phyloP scores from a whole-genome alignment of 139 green algal genomes.

The Ostreobium quekettii region DNA sequence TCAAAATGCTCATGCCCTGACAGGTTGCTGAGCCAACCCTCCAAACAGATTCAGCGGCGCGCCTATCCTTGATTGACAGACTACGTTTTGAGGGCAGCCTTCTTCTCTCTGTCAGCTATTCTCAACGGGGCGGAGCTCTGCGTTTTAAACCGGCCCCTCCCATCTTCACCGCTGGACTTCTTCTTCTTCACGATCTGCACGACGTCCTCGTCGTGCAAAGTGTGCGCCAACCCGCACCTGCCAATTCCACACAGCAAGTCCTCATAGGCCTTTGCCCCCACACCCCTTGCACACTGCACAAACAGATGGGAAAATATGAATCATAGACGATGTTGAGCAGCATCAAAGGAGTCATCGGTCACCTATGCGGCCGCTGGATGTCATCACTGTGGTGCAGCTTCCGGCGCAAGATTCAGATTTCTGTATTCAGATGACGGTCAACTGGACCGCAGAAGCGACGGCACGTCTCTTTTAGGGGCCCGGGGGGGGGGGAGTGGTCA shows the following conservation, averaged over 20 bases:
- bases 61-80: too few relatives aligned
- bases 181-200: constrained; percentile 97
- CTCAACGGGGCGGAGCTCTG: constrained; percentile 51
- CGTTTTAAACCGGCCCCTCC: constrained; percentile 66
- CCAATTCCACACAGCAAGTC: not conserved
- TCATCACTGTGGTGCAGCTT: too few relatives aligned
- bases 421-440: too few relatives aligned
- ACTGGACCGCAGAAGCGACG: too few relatives aligned
- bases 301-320: not conserved
- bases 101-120: constrained; percentile 93
- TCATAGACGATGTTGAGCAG: not conserved
- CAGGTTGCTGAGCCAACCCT: too few relatives aligned
- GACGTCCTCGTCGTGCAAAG: constrained; percentile 75
- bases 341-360: not conserved
- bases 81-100: constrained; percentile 88
- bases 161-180: constrained; percentile 53
- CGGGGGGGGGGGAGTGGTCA: too few relatives aligned
- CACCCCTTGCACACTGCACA: not conserved
- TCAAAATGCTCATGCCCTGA: too few relatives aligned
- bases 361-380: too few relatives aligned
- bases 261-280: not conserved
- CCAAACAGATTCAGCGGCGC: too few relatives aligned
- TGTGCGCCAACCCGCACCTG: constrained; percentile 33
- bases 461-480: too few relatives aligned
- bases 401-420: too few relatives aligned